Base-by-base conservation (phyloP, 768 basidiomycete species). In the Podaxis sp. region DNA sequence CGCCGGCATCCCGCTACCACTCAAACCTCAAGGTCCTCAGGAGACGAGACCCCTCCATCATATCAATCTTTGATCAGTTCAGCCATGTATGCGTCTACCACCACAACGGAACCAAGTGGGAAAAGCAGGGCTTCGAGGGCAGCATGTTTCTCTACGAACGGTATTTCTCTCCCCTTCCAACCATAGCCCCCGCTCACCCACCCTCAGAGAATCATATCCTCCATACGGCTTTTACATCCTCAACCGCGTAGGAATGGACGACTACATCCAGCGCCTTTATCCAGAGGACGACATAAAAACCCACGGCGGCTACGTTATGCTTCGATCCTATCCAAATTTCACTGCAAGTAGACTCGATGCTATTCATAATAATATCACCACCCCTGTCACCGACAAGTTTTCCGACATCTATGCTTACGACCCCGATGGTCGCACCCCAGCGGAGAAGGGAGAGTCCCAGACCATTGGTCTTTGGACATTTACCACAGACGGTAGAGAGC, bases 81-180 rank as follows among this genome's bases (percentile, higher is more conserved):
- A 90, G 88, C 68, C 90, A 93, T 76, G 91, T 92, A 59, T 91
- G 91, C 76, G 78, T 92, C 58, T 92, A 93, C 68, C 86, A 89
- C 70, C 82, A 87, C 70, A 86, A 90, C 66, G 89, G 79, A 6
- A 75, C 82, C 68, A 87, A 85, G 70, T 94, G 92, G 92, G 85
- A 87, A 73, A 93, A 92, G 73, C 84, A 89, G 64, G 91, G 91
- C 47, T 90, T 75, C 70, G 92, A 94, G 72, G 93, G 92, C n/a
- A 89, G 85, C 75, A 91, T 94, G 86, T 94, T 94, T 75, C 78
- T 94, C 66, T 92, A 90, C 68, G 91, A 94, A 77, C 80, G 91
- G 91, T 92, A 67, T 66, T 84, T 78, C 24, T n/a, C 24, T 40
- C 40, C 24, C 24, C 27, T 15, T 24, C 19, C 22, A 24, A 22